phyloP scores from a whole-genome alignment of 2,329 filamentous ascomycete species.

The Verticillium nonalfalfae region DNA sequence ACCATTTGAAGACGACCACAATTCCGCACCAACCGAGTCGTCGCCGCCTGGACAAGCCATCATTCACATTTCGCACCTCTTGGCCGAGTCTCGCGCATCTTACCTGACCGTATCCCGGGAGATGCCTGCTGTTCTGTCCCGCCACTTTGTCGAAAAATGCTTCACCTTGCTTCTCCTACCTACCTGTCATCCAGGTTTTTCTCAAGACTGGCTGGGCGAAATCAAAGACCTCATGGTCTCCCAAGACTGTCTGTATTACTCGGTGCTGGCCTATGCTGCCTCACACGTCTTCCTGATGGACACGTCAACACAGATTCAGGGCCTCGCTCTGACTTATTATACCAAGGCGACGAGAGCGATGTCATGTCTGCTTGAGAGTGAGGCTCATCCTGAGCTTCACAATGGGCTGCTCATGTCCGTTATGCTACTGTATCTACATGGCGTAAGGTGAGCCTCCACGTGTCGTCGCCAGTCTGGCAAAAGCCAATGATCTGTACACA shows the following conservation, averaged over 20 bases:
- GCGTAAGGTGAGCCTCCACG: conserved; percentile 9
- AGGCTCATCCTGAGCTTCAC: conserved; percentile 10
- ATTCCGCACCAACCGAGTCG: too few relatives aligned
- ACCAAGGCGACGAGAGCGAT: conserved; percentile 13
- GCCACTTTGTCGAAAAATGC: conserved; percentile 15
- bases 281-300: conserved; percentile 16
- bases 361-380: conserved; percentile 8
- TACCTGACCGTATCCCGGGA: background rate
- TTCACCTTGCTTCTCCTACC: conserved; percentile 17
- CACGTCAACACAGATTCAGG: conserved; percentile 10
- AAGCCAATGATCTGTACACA: background rate
- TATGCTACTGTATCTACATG: conserved; percentile 17
- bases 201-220: conserved; percentile 20
- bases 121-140: conserved; percentile 10
- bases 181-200: conserved; percentile 20
- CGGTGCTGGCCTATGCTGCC: conserved; percentile 19
- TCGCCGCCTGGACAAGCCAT: too few relatives aligned
- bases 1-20: too few relatives aligned
- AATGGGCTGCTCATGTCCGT: conserved; percentile 17
- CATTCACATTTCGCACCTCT: too few relatives aligned
- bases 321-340: conserved; percentile 15
- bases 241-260: conserved; percentile 19
- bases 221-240: conserved; percentile 19
- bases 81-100: too few relatives aligned
- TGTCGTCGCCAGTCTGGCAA: too few relatives aligned